Conservation (phyloP, 352 stramenopile genomes). For the Phytophthora chlamydospora region DNA sequence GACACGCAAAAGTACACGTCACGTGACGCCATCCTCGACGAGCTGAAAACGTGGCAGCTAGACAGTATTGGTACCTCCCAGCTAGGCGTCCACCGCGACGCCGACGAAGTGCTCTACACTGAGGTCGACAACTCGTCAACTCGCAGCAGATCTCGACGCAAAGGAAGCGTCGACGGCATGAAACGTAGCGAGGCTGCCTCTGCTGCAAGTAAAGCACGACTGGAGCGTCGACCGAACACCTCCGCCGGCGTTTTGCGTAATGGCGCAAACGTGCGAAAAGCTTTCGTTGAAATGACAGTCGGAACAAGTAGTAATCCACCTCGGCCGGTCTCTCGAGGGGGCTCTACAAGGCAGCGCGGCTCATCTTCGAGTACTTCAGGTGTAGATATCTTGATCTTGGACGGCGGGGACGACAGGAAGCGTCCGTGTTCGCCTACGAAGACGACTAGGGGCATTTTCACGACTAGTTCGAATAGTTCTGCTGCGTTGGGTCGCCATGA, state of each 20-base stretch:
- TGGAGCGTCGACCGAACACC: conserved; percentile 54
- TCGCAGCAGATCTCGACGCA: conserved; percentile 23
- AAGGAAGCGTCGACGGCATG: conserved; percentile 32
- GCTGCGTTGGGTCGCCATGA: conserved; percentile 25
- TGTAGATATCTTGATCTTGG: conserved; percentile 68
- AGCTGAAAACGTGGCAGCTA: conserved; percentile 72
- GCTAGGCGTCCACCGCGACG: conserved; percentile 41
- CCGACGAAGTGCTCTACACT: conserved; percentile 27
- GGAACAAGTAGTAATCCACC: conserved; percentile 6
- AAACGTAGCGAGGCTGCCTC: conserved; percentile 1
- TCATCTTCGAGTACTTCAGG: conserved; percentile 18
- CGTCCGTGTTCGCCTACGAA: conserved; percentile 59
- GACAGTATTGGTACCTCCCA: conserved; percentile 52
- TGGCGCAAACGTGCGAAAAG: conserved; percentile 48
- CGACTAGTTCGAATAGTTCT: conserved; percentile 22
- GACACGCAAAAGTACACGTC: conserved; percentile 67
- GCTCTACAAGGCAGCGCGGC: conserved; percentile 17
- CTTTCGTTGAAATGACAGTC: conserved; percentile 48
- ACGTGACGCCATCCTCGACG: conserved; percentile 64
- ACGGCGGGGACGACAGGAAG: conserved; percentile 52
- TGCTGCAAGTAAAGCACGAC: conserved; percentile 10
- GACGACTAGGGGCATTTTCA: conserved; percentile 55
- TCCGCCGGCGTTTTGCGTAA: conserved; percentile 56
- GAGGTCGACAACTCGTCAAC: conserved; percentile 6
- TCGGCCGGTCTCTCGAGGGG: conserved; percentile 23